phyloP scores from a whole-genome alignment of 164 flowering plant species.

The Magnolia kwangsiensis region DNA sequence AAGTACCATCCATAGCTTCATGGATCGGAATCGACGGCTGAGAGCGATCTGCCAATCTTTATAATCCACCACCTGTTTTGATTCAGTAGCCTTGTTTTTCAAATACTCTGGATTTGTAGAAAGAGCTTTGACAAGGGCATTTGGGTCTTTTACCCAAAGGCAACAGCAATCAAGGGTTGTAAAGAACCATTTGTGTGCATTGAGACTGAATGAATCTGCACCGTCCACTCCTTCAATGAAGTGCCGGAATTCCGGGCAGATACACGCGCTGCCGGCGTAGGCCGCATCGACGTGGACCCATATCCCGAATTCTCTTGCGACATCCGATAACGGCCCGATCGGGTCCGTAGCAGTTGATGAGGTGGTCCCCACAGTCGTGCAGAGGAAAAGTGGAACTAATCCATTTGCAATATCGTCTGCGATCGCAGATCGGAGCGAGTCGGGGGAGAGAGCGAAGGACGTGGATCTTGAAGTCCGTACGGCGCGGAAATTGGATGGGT shows the following conservation, averaged over 20 bases:
- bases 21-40: constrained; percentile 52
- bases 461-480: constrained; percentile 26
- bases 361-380: constrained; percentile 57
- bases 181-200: constrained; percentile 77
- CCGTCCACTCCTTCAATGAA: constrained; percentile 56
- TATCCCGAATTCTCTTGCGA: constrained; percentile 29
- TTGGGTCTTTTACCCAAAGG: constrained; percentile 63
- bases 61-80: constrained; percentile 55
- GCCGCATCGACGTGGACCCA: constrained; percentile 74
- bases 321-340: constrained; percentile 20
- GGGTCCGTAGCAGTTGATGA: constrained; percentile 49
- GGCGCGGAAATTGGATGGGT: constrained; percentile 40
- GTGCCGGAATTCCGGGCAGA: constrained; percentile 63
- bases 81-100: constrained; percentile 47
- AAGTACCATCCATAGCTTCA: constrained; percentile 69
- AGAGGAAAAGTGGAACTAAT: constrained; percentile 31
- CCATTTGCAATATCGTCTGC: constrained; percentile 26
- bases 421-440: constrained; percentile 20
- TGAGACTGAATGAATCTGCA: constrained; percentile 60
- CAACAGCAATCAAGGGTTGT: constrained; percentile 64
- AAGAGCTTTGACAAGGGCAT: constrained; percentile 37
- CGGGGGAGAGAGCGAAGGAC: constrained; percentile 21
- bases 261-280: constrained; percentile 65
- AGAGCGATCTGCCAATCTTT: constrained; percentile 78
- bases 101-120: constrained; percentile 62